Percentiles rank a stretch among this genome's conserved stretches.
phyloP scores from a whole-genome alignment of 2,329 filamentous ascomycete genomes.

The Fusarium pilosicola region DNA sequence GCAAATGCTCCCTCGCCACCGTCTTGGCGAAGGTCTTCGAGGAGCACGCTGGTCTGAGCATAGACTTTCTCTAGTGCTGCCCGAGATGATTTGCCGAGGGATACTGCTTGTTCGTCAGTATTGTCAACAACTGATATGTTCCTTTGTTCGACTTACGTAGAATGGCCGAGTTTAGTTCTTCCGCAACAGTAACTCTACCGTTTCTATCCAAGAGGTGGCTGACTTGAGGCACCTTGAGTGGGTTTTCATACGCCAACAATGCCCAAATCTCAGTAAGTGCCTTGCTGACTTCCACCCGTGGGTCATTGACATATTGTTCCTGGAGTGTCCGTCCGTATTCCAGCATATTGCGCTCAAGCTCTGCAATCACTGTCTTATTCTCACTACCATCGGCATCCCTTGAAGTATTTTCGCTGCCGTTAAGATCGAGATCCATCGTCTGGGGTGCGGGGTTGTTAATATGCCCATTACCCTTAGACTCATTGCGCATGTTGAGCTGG shows the following conservation, averaged over 20 bases:
- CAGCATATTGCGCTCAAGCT: constrained; percentile 75
- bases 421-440: constrained; percentile 67
- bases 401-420: constrained; percentile 53
- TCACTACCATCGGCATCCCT: constrained; percentile 61
- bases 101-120: constrained; percentile 66
- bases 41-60: constrained; percentile 84
- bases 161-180: constrained; percentile 94
- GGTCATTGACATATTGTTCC: constrained; percentile 79
- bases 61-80: constrained; percentile 87
- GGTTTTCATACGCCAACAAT: constrained; percentile 86
- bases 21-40: constrained; percentile 83
- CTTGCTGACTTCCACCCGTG: constrained; percentile 74
- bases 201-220: constrained; percentile 80
- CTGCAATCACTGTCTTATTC: constrained; percentile 48
- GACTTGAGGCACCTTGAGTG: constrained; percentile 77
- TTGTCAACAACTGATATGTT: neutral
- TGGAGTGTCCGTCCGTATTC: constrained; percentile 82
- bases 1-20: constrained; percentile 87
- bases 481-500: constrained; percentile 66
- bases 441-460: constrained; percentile 52
- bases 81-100: constrained; percentile 86
- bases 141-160: constrained; percentile 70
- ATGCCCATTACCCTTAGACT: constrained; percentile 57
- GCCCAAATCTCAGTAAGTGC: constrained; percentile 87
- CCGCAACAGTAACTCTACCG: constrained; percentile 82